phyloP scores from a whole-genome alignment of 352 stramenopile genomes.

The Pythium grandisporangium region DNA sequence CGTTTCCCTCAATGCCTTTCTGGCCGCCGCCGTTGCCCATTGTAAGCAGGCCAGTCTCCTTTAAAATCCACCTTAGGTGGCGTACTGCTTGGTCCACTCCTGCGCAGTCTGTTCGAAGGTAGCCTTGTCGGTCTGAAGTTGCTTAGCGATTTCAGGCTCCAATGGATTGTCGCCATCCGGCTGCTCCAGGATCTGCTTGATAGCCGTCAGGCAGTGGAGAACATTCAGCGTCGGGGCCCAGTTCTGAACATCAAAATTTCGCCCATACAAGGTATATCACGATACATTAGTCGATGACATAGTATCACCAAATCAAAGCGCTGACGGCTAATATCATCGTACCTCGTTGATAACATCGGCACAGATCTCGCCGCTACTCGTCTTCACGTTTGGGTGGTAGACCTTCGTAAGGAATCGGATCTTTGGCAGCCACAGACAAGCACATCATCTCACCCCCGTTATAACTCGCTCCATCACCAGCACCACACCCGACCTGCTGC shows the following conservation, averaged over 20 bases:
- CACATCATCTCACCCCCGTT: neutral
- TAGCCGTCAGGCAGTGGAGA: slow-evolving; percentile 83
- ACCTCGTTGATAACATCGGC: slow-evolving; percentile 91
- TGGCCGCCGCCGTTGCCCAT: no score
- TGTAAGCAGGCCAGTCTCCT: no score
- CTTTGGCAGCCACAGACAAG: slow-evolving; percentile 10
- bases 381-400: slow-evolving; percentile 97
- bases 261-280: no score
- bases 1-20: no score
- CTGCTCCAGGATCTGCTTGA: slow-evolving; percentile 94
- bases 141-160: slow-evolving; percentile 93
- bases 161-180: slow-evolving; percentile 95
- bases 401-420: slow-evolving; percentile 93
- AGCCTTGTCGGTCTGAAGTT: slow-evolving; percentile 89
- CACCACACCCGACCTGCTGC: no score
- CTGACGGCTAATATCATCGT: no score
- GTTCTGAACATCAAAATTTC: slow-evolving; percentile 41
- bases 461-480: neutral
- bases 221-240: slow-evolving; percentile 96
- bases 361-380: slow-evolving; percentile 94
- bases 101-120: slow-evolving; percentile 91
- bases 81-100: slow-evolving; percentile 90
- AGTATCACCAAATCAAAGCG: no score
- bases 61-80: slow-evolving; percentile 32
- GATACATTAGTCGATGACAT: no score